Percentiles rank a stretch among this genome's conserved stretches.
phyloP scores from a whole-genome alignment of 129 eudicot species.

The Lactuca sativa region DNA sequence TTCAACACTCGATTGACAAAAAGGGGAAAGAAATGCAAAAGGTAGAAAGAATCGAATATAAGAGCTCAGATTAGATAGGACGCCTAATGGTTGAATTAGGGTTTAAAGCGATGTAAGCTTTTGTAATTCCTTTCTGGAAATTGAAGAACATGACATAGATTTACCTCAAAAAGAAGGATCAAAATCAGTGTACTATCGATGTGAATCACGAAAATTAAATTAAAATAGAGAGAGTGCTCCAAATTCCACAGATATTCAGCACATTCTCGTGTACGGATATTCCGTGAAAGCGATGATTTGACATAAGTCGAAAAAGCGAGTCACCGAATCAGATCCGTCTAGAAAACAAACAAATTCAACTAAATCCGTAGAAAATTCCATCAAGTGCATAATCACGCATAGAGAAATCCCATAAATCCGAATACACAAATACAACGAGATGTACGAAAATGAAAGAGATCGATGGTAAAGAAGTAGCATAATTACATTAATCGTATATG shows the following conservation, averaged over 20 bases:
- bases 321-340: constrained; percentile 11
- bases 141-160: constrained; percentile 3
- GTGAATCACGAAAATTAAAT: not conserved
- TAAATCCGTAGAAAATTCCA: not conserved
- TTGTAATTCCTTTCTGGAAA: constrained; percentile 6
- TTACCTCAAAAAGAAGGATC: not conserved
- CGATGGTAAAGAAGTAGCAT: not conserved
- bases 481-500: not conserved
- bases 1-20: constrained; percentile 17
- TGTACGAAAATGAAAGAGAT: not conserved
- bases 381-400: not conserved
- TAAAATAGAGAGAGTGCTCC: not conserved
- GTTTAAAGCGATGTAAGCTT: not conserved
- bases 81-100: constrained; percentile 6
- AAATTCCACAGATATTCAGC: not conserved
- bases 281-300: not conserved
- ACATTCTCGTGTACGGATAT: not conserved
- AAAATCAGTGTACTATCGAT: not conserved
- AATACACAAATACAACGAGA: not conserved
- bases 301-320: not conserved
- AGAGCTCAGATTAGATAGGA: not conserved
- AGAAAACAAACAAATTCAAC: constrained; percentile 9
- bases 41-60: not conserved
- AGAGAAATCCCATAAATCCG: not conserved
- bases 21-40: not conserved